phyloP scores from a whole-genome alignment of 805 yeast genomes.

The Schwanniomyces occidentalis region DNA sequence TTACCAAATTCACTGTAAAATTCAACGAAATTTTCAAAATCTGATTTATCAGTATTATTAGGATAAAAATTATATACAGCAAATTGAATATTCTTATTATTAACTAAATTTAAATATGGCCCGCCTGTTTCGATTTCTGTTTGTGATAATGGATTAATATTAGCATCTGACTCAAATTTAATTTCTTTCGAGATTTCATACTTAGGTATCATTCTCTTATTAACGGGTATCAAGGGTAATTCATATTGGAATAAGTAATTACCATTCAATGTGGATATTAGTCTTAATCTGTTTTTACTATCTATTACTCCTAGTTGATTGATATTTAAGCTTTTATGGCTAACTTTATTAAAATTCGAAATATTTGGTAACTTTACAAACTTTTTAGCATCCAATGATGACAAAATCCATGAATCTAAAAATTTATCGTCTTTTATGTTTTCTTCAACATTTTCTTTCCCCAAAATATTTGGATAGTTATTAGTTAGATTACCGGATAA shows the following conservation, averaged over 20 bases:
- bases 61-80: constrained; percentile 26
- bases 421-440: constrained; percentile 19
- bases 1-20: constrained; percentile 27
- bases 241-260: constrained; percentile 39
- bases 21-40: constrained; percentile 16
- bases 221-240: constrained; percentile 34
- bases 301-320: constrained; percentile 38
- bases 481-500: constrained; percentile 30
- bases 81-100: constrained; percentile 29
- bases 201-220: constrained; percentile 19
- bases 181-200: constrained; percentile 4
- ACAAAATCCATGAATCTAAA: constrained; percentile 48
- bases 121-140: constrained; percentile 59
- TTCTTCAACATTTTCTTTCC: constrained; percentile 6
- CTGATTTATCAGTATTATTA: constrained; percentile 6
- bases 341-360: constrained; percentile 7
- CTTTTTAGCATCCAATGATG: constrained; percentile 32
- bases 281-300: constrained; percentile 25
- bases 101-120: constrained; percentile 35
- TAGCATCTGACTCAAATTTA: constrained; percentile 3
- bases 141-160: constrained; percentile 42
- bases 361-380: constrained; percentile 26
- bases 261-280: constrained; percentile 41
- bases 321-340: constrained; percentile 12
- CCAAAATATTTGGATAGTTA: constrained; percentile 29